These are phyloP conservation scores for Fusarium sp. DNA, from an alignment of 2,329 filamentous ascomycete species.

Conservation along the genomic window DNA sequence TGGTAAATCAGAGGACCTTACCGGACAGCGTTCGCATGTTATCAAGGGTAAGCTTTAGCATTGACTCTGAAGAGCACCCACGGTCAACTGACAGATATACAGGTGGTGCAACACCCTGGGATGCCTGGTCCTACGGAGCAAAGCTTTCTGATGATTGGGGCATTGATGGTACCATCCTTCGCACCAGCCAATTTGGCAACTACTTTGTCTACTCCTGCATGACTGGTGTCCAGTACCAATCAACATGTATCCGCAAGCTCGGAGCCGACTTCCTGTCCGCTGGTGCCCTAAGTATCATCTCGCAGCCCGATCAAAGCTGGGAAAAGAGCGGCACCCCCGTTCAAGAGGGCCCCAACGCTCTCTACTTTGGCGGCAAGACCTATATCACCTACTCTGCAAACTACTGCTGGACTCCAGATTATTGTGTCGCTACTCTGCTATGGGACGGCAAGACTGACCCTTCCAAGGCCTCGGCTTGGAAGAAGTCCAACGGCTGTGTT, in stretches of 20 bases:
- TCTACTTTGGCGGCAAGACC: conserved; percentile 67
- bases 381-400: conserved; percentile 68
- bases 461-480: conserved; percentile 60
- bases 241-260: conserved; percentile 57
- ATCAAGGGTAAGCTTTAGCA: conserved; percentile 57
- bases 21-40: conserved; percentile 65
- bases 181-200: conserved; percentile 60
- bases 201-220: conserved; percentile 70
- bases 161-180: conserved; percentile 67
- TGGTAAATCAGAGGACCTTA: conserved; percentile 59
- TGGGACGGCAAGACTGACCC: conserved; percentile 67
- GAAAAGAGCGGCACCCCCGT: conserved; percentile 64
- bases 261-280: conserved; percentile 56
- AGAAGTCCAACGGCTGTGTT: conserved; percentile 63
- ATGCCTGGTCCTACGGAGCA: conserved; percentile 63
- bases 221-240: conserved; percentile 56
- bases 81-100: background rate
- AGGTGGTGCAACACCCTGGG: conserved; percentile 67
- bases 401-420: conserved; percentile 68
- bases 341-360: conserved; percentile 67
- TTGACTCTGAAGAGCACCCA: rapidly evolving
- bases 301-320: conserved; percentile 64
- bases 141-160: conserved; percentile 63
- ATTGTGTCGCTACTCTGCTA: conserved; percentile 66
- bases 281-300: conserved; percentile 63